Conservation (phyloP, 305 asterid genomes). For the Rubia peregrina region DNA sequence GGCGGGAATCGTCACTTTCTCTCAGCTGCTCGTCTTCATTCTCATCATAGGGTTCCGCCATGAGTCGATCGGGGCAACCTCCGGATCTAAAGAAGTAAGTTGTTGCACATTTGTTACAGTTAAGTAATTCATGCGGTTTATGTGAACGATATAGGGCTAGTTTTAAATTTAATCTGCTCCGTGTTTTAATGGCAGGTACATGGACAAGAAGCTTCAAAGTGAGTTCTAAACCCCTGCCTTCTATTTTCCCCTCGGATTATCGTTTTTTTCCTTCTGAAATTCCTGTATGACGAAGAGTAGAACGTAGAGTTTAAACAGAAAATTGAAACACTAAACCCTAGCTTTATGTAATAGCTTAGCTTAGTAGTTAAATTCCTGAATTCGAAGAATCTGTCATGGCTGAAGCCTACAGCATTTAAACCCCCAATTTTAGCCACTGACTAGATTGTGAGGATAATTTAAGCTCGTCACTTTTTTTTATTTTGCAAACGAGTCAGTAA, state of each 20-base stretch:
- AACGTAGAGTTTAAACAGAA: neutral
- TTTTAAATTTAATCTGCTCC: neutral
- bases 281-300: neutral
- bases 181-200: conserved; percentile 39
- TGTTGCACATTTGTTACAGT: neutral
- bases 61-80: conserved; percentile 92
- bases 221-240: conserved; percentile 20
- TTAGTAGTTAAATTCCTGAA: neutral
- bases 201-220: conserved; percentile 91
- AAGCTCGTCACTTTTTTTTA: neutral
- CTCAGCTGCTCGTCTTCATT: neutral
- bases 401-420: neutral
- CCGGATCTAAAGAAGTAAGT: conserved; percentile 82
- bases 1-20: conserved; percentile 2
- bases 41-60: conserved; percentile 39
- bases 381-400: neutral
- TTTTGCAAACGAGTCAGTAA: neutral
- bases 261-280: neutral
- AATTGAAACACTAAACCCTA: neutral
- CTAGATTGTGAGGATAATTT: neutral
- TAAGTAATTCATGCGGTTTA: too few species aligned
- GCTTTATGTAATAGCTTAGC: neutral
- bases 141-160: neutral
- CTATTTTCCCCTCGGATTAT: neutral
- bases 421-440: neutral